Conservation (phyloP, 345 rosid species). For the Hibiscus tridactylites region DNA sequence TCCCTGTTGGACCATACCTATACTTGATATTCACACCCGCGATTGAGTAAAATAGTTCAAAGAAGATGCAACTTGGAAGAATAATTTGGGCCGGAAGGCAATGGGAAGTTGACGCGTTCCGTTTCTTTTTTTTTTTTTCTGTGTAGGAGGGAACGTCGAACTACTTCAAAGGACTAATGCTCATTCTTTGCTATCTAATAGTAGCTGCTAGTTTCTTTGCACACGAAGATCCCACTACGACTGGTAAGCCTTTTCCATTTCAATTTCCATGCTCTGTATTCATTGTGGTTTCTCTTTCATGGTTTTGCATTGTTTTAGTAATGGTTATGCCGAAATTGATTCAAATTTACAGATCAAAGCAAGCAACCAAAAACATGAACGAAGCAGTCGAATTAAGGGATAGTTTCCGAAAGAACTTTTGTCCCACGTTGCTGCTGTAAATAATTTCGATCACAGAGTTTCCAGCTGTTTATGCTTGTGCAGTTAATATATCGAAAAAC, state of each 20-base stretch:
- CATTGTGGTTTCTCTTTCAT: not conserved
- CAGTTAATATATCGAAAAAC: not conserved
- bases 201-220: constrained; percentile 81
- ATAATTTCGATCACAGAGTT: constrained; percentile 7
- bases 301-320: not conserved
- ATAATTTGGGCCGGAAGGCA: not conserved
- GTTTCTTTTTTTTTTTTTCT: not conserved
- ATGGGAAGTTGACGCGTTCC: not conserved
- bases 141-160: constrained; percentile 75
- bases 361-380: constrained; percentile 13
- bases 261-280: not conserved
- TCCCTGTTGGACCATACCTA: not conserved
- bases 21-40: not conserved
- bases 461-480: not conserved
- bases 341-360: constrained; percentile 19
- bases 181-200: constrained; percentile 64
- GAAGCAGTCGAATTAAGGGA: not conserved
- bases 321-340: not conserved
- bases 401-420: not conserved
- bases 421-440: constrained; percentile 8
- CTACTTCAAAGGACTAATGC: constrained; percentile 83
- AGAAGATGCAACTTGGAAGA: not conserved
- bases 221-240: constrained; percentile 42
- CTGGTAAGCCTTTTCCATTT: constrained; percentile 14
- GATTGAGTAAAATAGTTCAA: no score